phyloP scores from a whole-genome alignment of 345 rosid species.

The Eucalyptus guilfoylei region DNA sequence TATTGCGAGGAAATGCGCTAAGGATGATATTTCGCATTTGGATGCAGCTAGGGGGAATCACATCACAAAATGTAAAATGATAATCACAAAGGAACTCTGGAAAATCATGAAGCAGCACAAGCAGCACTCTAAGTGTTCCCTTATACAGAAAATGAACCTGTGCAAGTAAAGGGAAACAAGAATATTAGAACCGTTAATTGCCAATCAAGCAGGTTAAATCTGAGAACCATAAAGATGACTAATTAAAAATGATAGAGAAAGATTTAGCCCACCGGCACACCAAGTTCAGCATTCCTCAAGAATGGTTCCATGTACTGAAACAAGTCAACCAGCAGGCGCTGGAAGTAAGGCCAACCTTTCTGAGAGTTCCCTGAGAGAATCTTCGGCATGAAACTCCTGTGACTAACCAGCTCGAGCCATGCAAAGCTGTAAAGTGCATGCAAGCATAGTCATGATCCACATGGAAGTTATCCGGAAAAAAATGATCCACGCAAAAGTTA shows the following conservation, averaged over 20 bases:
- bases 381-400: conserved; percentile 97
- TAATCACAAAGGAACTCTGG: conserved; percentile 96
- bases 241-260: neutral
- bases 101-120: conserved; percentile 96
- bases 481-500: neutral
- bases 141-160: conserved; percentile 78
- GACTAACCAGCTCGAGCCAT: conserved; percentile 95
- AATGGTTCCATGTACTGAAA: conserved; percentile 95
- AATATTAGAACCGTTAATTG: neutral
- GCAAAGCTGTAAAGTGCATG: conserved; percentile 56
- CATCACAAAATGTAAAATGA: conserved; percentile 96
- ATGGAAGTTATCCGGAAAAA: neutral
- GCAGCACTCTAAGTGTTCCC: conserved; percentile 88
- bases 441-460: neutral
- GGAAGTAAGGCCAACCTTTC: conserved; percentile 94
- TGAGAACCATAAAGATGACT: neutral
- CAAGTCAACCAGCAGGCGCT: conserved; percentile 81
- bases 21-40: conserved; percentile 97
- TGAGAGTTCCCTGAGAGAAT: conserved; percentile 71
- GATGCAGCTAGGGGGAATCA: conserved; percentile 97
- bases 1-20: conserved; percentile 88
- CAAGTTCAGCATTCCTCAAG: conserved; percentile 88
- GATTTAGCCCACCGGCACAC: conserved; percentile 34
- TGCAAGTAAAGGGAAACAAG: neutral
- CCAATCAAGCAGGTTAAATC: neutral